Percentiles rank a stretch among this genome's conserved stretches.
These are phyloP conservation scores for Straminergon stramineum DNA, from an alignment of 225 moss, liverwort and hornwort genomes.

Conservation along the genomic window DNA sequence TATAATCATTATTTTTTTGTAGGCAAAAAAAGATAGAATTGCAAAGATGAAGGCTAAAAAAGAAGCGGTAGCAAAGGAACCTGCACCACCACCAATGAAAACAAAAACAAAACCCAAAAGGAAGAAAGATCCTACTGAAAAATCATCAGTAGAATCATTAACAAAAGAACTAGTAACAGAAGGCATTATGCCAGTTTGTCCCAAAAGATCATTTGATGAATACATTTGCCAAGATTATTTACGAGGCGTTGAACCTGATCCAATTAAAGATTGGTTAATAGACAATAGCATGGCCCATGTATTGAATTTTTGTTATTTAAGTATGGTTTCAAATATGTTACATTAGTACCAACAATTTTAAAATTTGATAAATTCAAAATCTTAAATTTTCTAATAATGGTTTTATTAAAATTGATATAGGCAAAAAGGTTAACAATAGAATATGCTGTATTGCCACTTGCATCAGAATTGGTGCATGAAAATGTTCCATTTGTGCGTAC, in stretches of 20 bases:
- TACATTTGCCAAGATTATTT: conserved; percentile 52
- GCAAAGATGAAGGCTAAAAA: conserved; percentile 63
- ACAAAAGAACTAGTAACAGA: conserved; percentile 56
- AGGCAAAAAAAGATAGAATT: conserved; percentile 57
- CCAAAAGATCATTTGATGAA: conserved; percentile 68
- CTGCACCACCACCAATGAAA: not conserved
- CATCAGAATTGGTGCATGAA: conserved; percentile 57
- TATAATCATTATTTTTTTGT: not conserved
- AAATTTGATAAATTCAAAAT: not conserved
- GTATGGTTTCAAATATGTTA: not conserved
- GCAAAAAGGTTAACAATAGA: conserved; percentile 66
- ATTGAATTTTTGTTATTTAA: not conserved
- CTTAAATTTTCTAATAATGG: too few species aligned
- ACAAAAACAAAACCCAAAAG: conserved; percentile 34
- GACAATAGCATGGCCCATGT: conserved; percentile 82
- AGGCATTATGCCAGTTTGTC: conserved; percentile 64
- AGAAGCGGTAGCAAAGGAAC: conserved; percentile 31
- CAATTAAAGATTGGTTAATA: conserved; percentile 37
- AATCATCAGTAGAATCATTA: conserved; percentile 53
- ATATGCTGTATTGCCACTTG: conserved; percentile 57
- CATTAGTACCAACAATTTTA: rapidly evolving
- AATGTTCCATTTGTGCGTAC: conserved; percentile 64
- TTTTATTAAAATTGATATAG: not conserved
- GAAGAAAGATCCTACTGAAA: conserved; percentile 56
- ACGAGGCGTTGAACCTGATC: conserved; percentile 6